Base-by-base conservation (phyloP, 257 asterid genomes). In the Nicotiana tabacum region DNA sequence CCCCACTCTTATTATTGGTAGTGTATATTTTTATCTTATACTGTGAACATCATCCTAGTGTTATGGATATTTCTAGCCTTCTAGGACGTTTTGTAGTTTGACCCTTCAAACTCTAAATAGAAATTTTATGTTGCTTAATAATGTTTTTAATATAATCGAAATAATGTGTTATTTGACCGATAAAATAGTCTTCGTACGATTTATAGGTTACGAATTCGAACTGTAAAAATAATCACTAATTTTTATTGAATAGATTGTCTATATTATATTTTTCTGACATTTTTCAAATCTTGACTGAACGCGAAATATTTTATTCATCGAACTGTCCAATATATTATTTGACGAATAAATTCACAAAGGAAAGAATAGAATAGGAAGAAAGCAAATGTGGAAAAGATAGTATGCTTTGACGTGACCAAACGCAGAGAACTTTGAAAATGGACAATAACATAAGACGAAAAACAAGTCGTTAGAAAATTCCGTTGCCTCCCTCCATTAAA, bases 171-270 rank as follows among this genome's bases (percentile, higher is more conserved):
- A 16, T 56, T 62, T 24, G 9, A 6, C 6, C 1, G 51, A 9
- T 9, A 6, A 43, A 43, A 0, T 9, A 9, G 12, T 9, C 1
- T 9, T 43, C 0, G 3, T 9, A 6, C 4, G 1, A 35, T 35
- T 5, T 35, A 43, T 43, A 43, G 3, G 0, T 43, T 43, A 39
- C 2, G 11, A 7, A 2, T 7, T 2, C 0, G 0, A 43, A 3
- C 11, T 0, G 0, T 9, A 9, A 0, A 43, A 7, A 43, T 1
- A 2, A 0, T 1, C 51, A 43, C 2, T 43, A 43, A 43, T 43
- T 43, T 11, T 43, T 43, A 0, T 0, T 11, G 0, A 0, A 43
- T 43, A 43, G 0, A 8, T 0, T 43, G 3, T 8, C 2, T 43
- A 8, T 3, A 8, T 43, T 8, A 39, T 7, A 39, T 39, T 0